These are phyloP conservation scores for Wickerhamomyces silvicola DNA, from an alignment of 805 yeast species.

Conservation along the genomic window DNA sequence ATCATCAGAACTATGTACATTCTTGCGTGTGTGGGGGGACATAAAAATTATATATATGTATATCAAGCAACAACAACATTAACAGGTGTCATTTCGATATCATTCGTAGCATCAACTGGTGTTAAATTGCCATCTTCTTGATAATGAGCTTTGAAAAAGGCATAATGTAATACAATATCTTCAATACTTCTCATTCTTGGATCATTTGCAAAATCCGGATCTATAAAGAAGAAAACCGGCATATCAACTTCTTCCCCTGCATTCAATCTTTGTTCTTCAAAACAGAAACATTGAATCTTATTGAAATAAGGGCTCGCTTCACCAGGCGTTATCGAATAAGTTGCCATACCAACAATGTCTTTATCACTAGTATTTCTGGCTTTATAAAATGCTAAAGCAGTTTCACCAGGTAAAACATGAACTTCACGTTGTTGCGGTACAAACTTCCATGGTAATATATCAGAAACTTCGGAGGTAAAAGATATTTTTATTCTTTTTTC, in stretches of 20 bases:
- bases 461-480: constrained; percentile 89
- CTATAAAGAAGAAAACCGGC: constrained; percentile 97
- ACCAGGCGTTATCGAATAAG: constrained; percentile 94
- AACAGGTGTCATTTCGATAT: constrained; percentile 18
- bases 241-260: constrained; percentile 98
- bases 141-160: constrained; percentile 68
- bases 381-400: constrained; percentile 91
- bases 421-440: constrained; percentile 93
- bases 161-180: constrained; percentile 85
- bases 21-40: too few species aligned
- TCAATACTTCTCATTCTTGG: constrained; percentile 89
- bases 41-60: background rate
- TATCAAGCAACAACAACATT: constrained; percentile 7
- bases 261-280: constrained; percentile 87
- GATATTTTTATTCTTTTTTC: constrained; percentile 74
- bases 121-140: constrained; percentile 32
- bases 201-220: constrained; percentile 90
- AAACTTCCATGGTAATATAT: constrained; percentile 90
- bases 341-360: constrained; percentile 97
- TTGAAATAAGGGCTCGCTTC: constrained; percentile 94
- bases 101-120: constrained; percentile 21
- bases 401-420: constrained; percentile 90
- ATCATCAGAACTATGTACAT: too few species aligned
- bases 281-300: constrained; percentile 96
- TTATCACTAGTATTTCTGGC: constrained; percentile 82